Conservation (phyloP, 305 asterid genomes). For the Solanum chacoense region DNA sequence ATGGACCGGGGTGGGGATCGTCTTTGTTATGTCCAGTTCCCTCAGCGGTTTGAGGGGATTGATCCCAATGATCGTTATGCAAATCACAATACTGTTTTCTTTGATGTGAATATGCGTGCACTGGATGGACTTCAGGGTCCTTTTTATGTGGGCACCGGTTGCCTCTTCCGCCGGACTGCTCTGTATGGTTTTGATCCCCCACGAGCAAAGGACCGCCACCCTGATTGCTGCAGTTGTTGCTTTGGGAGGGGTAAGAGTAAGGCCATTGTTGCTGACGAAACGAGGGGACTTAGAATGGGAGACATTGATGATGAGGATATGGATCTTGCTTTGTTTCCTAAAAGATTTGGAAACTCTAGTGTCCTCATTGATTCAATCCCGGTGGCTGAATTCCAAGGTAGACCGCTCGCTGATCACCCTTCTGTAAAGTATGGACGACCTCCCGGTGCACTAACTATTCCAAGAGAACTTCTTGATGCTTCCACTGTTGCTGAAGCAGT, state of each 20-base stretch:
- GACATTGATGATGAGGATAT: slow-evolving; percentile 68
- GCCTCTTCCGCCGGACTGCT: slow-evolving; percentile 77
- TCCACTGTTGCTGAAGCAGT: slow-evolving; percentile 91
- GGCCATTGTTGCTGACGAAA: slow-evolving; percentile 38
- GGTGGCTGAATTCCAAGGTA: slow-evolving; percentile 82
- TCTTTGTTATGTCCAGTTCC: slow-evolving; percentile 78
- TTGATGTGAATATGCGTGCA: slow-evolving; percentile 89
- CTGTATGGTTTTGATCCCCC: slow-evolving; percentile 88
- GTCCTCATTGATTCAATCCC: slow-evolving; percentile 81
- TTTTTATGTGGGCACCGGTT: slow-evolving; percentile 87
- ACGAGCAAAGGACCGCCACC: slow-evolving; percentile 47
- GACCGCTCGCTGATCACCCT: slow-evolving; percentile 94
- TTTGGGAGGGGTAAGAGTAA: slow-evolving; percentile 40
- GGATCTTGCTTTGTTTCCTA: slow-evolving; percentile 67
- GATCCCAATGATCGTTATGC: slow-evolving; percentile 91
- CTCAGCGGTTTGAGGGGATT: slow-evolving; percentile 84
- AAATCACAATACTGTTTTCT: slow-evolving; percentile 85
- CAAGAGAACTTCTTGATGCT: slow-evolving; percentile 81
- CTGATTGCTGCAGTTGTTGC: slow-evolving; percentile 66
- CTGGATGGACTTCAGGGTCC: slow-evolving; percentile 94
- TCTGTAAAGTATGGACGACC: slow-evolving; percentile 81
- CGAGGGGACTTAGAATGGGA: slow-evolving; percentile 66
- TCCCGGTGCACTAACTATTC: slow-evolving; percentile 74
- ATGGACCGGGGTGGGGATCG: slow-evolving; percentile 98
- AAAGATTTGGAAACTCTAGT: slow-evolving; percentile 81